Evolutionary conservation across 306 rosid genomes (phyloP).

Genomic region (Glycyrrhiza uralensis): DNA sequence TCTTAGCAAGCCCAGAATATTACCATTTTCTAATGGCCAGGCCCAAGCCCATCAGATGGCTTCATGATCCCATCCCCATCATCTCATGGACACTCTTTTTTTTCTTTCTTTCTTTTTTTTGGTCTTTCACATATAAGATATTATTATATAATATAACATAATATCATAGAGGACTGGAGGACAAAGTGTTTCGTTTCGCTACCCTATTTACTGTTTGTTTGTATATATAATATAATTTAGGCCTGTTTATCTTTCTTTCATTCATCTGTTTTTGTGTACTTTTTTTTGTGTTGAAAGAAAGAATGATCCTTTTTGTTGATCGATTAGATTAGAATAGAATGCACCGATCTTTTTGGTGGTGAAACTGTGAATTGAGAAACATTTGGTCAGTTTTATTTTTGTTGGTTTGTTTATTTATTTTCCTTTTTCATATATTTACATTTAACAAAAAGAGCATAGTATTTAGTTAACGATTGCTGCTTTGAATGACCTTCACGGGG

Average conservation of each 20-base stretch:
- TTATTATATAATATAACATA: too few species aligned
- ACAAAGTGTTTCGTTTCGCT: background rate
- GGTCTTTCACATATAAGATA: background rate
- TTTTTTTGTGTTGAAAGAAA: background rate
- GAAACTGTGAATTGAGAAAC: slow-evolving; percentile 1
- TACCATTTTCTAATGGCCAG: slow-evolving; percentile 36
- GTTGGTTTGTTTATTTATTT: background rate
- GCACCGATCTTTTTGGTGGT: slow-evolving; percentile 7
- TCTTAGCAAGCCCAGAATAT: slow-evolving; percentile 30
- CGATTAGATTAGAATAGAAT: background rate
- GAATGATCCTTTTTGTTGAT: slow-evolving; percentile 21
- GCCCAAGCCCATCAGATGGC: slow-evolving; percentile 44
- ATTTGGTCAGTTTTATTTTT: background rate
- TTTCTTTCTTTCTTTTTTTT: background rate
- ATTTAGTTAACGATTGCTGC: background rate
- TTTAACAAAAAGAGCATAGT: too few species aligned
- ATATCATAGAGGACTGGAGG: background rate
- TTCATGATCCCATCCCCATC: slow-evolving; percentile 24
- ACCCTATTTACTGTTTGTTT: background rate
- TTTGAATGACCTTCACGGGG: background rate
- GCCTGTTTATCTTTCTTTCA: background rate
- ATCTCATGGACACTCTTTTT: background rate
- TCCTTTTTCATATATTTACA: background rate
- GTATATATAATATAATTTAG: background rate
- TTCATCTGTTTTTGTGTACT: background rate